Base-by-base conservation (phyloP, 2,329 filamentous ascomycete genomes). In the Calycina herbarum region DNA sequence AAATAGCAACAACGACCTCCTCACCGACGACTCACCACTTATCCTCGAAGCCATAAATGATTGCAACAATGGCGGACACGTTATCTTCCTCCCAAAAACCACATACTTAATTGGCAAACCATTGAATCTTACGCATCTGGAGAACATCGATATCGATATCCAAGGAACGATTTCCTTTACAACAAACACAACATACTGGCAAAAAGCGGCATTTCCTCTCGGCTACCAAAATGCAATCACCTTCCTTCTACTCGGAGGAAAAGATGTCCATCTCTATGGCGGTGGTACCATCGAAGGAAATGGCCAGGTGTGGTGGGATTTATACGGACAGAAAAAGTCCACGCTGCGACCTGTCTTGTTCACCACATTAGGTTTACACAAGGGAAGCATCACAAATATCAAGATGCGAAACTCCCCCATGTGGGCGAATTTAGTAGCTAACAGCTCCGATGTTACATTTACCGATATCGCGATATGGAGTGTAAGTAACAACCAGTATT, bases 181-280 rank as follows among this genome's bases (percentile, higher is more conserved):
- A 65, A 82, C 86, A 59, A 85, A 90, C 73, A 86, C 86, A 1
- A 82, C 86, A 69, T 90, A 89, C 77, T 91, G 88, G 88, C 42
- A 48, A 8, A 48, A 48, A 48, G 42, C 17, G 1, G 42, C n/a
- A 5, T 48, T n/a, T 5, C 5, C 5, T 8, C n/a, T 48, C 6
- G 42, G n/a, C 7, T 48, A 48, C 42, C n/a, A 48, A 48, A 48
- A 48, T 7, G 42, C 42, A 2, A 48, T 48, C 42, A 48, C 42
- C 17, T 48, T 48, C 42, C 17, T 48, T n/a, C 42, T 48, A 3
- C 10, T 48, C 8, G 42, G 42, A 8, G 42, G 42, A 5, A 7
- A 24, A 10, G 42, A 48, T 20, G n/a, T 48, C n/a, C n/a, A 48
- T 48, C 42, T 48, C 8, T 48, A 48, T n/a, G 42, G 42, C 2